Evolutionary conservation across 305 asterid genomes (phyloP).

Genomic region (Solanum hybrid): DNA sequence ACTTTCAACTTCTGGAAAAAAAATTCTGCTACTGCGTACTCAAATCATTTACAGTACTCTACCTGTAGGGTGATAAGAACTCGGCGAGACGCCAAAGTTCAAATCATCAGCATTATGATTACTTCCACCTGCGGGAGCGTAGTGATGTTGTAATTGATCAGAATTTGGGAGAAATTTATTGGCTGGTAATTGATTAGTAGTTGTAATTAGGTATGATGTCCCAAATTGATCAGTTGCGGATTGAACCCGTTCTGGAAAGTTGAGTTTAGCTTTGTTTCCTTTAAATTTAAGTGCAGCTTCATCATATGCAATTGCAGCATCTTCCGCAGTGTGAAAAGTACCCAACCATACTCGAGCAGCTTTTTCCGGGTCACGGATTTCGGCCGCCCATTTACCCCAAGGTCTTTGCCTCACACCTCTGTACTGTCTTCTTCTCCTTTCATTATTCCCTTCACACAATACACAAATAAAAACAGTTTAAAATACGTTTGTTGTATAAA

Average conservation of each 20-base stretch:
- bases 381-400: constrained; percentile 94
- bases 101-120: neutral
- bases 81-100: neutral
- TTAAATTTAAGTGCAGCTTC: constrained; percentile 74
- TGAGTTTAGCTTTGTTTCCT: constrained; percentile 82
- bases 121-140: constrained; percentile 8
- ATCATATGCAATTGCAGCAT: constrained; percentile 79
- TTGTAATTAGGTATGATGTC: constrained; percentile 15
- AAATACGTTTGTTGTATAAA: neutral
- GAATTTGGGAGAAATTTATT: neutral
- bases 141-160: neutral
- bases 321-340: constrained; percentile 71
- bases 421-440: constrained; percentile 46
- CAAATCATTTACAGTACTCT: neutral
- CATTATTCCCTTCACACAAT: constrained; percentile 16
- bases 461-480: neutral
- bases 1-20: neutral
- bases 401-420: constrained; percentile 84
- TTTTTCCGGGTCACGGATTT: constrained; percentile 76
- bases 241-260: constrained; percentile 76
- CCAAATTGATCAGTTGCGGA: constrained; percentile 26
- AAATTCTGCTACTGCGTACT: neutral
- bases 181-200: neutral
- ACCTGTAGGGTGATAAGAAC: neutral
- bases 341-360: constrained; percentile 90